These are phyloP conservation scores for Eragrostis nindensis DNA, from an alignment of 176 grass and related monocot species.

Conservation along the genomic window DNA sequence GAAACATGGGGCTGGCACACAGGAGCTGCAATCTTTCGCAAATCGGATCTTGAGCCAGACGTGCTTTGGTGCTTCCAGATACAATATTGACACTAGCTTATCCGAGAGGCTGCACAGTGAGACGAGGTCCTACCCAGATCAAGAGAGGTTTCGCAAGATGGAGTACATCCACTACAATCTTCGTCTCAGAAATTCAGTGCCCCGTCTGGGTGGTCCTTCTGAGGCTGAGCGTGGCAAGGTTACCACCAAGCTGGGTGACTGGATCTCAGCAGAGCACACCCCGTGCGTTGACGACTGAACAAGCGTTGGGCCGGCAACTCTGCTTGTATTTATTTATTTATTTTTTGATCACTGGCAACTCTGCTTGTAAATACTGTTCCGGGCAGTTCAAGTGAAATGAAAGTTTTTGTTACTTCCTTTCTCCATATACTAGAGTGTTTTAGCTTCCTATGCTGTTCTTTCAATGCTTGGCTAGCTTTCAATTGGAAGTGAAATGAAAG, in stretches of 20 bases:
- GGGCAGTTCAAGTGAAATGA: no score
- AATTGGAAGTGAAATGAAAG: no score
- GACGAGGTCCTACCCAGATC: constrained; percentile 38
- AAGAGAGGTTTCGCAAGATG: constrained; percentile 48
- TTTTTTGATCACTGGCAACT: no score
- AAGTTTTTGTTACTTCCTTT: no score
- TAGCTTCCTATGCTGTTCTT: neutral
- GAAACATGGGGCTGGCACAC: constrained; percentile 40
- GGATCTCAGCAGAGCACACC: constrained; percentile 24
- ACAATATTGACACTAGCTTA: constrained; percentile 55
- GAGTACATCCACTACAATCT: constrained; percentile 79
- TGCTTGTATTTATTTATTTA: no score
- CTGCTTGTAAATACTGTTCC: no score
- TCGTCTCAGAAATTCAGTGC: neutral
- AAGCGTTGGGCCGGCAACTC: neutral
- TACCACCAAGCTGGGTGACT: constrained; percentile 11
- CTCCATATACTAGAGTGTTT: no score
- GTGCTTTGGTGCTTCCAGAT: constrained; percentile 59
- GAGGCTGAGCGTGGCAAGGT: neutral
- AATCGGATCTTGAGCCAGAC: constrained; percentile 61
- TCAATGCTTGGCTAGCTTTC: neutral
- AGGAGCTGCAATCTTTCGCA: constrained; percentile 55
- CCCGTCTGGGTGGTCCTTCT: neutral
- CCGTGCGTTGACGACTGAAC: neutral
- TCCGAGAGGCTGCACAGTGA: constrained; percentile 70